Evolutionary conservation across 2,329 filamentous ascomycete species (phyloP), one percentile per base, ranked within the genome.

Genomic region (Xylariaceae sp.): DNA sequence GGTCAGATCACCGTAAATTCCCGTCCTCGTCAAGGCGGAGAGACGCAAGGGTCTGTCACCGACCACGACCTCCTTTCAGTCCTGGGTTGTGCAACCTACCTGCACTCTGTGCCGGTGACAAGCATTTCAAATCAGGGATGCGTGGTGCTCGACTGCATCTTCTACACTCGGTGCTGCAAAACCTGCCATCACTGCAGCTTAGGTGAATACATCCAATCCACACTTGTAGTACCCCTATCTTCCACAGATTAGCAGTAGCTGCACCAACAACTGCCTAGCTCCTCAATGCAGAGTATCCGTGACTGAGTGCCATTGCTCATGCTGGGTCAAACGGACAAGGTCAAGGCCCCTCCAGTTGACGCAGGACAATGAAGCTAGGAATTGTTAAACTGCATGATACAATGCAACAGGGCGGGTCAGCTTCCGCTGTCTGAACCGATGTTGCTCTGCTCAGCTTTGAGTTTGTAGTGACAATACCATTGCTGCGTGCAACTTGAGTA

Each of bases 21-120:
- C 82, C 0, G 78, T 83, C 2, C 67, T 86, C 1, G 73, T 86
- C 23, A 77, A 74, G 59, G 78, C 74, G 1, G 68, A 74, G 49
- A 71, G 65, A 30, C 41, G 65, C 1, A 33, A 43, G 4, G 41
- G 40, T 13, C 34, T 19, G 4, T 46, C 53, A n/a, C 51, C 47
- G 41, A 59, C 52, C 3, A 54, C 56, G n/a, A 60, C 57, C n/a
- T n/a, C n/a, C n/a, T 57, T 60, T 15, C 46, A 48, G 4, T 56
- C 60, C 4, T 70, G 64, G 54, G 59, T 60, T 18, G 45, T 60
- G 1, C 61, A 69, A 27, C 57, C 64, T 2, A 72, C 68, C 3
- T 74, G 71, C 49, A 55, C 54, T 54, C 62, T 3, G 67, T 68
- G 5, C 70, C 70, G 0, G 52, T 69, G 4, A 69, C 67, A 1